A percentile compares a stretch with the other conserved stretches of the same genome.
These are phyloP conservation scores for Cryptosporidium muris DNA, from an alignment of 169 alveolate genomes.

Conservation along the genomic window DNA sequence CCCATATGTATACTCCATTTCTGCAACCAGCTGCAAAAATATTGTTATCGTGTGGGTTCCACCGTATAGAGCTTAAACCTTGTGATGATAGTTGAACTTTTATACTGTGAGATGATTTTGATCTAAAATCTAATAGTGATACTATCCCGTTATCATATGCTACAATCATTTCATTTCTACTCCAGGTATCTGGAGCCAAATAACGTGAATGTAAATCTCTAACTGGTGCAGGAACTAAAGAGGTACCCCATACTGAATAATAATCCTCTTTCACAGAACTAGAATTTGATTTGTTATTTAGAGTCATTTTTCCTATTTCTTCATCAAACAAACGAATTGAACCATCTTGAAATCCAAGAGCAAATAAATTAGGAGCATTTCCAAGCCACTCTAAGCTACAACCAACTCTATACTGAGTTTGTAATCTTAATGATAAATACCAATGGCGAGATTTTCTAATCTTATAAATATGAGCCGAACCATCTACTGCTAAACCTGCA, in stretches of 20 bases:
- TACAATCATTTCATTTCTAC: constrained; percentile 27
- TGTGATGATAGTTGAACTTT: constrained; percentile 22
- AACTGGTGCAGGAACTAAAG: constrained; percentile 27
- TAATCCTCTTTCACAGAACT: constrained; percentile 41
- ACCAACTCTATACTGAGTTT: constrained; percentile 45
- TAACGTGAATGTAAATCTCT: constrained; percentile 58
- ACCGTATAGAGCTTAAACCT: constrained; percentile 39
- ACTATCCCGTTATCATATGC: constrained; percentile 60
- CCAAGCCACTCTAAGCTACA: constrained; percentile 68
- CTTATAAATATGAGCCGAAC: constrained; percentile 39
- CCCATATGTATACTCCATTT: constrained; percentile 56
- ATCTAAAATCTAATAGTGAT: constrained; percentile 51
- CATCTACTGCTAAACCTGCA: constrained; percentile 42
- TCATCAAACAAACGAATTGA: constrained; percentile 20
- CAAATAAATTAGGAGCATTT: constrained; percentile 36
- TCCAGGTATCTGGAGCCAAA: constrained; percentile 34
- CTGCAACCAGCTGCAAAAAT: constrained; percentile 52
- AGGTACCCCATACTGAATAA: constrained; percentile 32
- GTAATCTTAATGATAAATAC: constrained; percentile 46
- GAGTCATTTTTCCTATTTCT: constrained; percentile 15
- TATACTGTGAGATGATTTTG: constrained; percentile 36
- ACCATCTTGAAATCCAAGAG: constrained; percentile 65
- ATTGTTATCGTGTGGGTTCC: constrained; percentile 68
- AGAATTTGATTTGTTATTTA: constrained; percentile 5
- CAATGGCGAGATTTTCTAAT: constrained; percentile 52